Conservation (phyloP, 768 basidiomycete species). For the Sporobolomyces roseus region DNA sequence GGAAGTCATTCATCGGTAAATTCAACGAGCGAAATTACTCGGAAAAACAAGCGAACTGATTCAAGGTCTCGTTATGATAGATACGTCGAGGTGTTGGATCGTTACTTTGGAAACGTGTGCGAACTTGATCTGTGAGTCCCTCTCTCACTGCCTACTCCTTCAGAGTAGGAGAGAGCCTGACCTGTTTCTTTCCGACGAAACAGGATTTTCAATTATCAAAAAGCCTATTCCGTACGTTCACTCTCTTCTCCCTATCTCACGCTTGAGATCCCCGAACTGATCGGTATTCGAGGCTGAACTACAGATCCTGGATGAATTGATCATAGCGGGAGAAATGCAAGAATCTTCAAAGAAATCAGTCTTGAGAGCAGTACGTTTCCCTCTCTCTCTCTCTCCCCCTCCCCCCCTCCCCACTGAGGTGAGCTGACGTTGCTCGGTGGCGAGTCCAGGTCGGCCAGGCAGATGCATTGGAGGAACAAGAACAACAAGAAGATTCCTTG, state of each 20-base stretch:
- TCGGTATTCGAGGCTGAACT: background rate
- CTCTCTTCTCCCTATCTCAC: background rate
- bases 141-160: background rate
- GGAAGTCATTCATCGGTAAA: constrained; percentile 85
- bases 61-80: constrained; percentile 1
- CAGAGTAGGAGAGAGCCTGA: background rate
- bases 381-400: constrained; percentile 42
- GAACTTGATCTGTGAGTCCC: constrained; percentile 78
- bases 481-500: constrained; percentile 27
- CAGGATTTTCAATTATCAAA: constrained; percentile 97
- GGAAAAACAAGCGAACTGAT: too few relatives aligned
- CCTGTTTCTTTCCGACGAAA: background rate
- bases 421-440: background rate
- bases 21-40: too few relatives aligned
- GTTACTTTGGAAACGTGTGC: constrained; percentile 77
- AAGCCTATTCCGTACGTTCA: constrained; percentile 70
- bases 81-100: constrained; percentile 65
- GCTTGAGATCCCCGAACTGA: too few relatives aligned
- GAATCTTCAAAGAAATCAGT: constrained; percentile 77
- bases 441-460: constrained; percentile 35
- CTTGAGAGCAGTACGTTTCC: constrained; percentile 50
- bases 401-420: background rate
- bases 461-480: constrained; percentile 37
- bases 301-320: constrained; percentile 78
- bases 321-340: constrained; percentile 89